Conservation (phyloP, 495 filamentous ascomycete genomes). For the Paragyromitra xinjiangensis region DNA sequence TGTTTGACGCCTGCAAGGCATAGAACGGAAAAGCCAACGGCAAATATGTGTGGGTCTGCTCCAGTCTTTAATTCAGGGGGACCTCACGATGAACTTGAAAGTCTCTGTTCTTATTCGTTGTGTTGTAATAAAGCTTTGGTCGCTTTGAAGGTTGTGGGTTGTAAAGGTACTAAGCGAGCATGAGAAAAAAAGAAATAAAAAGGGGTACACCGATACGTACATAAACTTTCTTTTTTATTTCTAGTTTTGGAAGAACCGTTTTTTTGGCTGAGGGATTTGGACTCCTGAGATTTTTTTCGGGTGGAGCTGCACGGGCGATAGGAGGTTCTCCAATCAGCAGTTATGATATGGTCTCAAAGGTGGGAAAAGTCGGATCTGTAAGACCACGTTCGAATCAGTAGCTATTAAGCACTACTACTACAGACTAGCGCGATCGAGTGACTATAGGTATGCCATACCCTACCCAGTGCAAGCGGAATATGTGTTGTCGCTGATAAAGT, state of each 20-base stretch:
- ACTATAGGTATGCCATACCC: no score
- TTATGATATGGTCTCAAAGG: neutral
- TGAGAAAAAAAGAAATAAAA: neutral
- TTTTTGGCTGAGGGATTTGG: neutral
- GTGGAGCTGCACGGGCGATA: neutral
- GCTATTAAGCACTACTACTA: neutral
- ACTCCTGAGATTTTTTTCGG: neutral
- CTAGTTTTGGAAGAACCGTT: neutral
- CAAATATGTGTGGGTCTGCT: neutral
- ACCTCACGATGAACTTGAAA: neutral
- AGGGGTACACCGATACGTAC: neutral
- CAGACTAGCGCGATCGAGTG: no score
- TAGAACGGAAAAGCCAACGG: neutral
- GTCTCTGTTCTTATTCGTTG: neutral
- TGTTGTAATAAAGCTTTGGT: neutral
- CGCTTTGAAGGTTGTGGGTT: constrained; percentile 7
- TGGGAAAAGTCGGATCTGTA: neutral
- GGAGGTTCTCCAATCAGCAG: neutral
- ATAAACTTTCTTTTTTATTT: constrained; percentile 15
- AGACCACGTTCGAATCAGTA: neutral
- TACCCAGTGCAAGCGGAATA: no score
- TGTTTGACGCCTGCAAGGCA: neutral
- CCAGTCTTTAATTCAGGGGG: neutral
- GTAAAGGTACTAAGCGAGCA: neutral
- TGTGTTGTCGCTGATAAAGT: no score